Evolutionary conservation across 1,139 yeast genomes (phyloP), one percentile per base, ranked within the genome.

Genomic region (Candida tropicalis): DNA sequence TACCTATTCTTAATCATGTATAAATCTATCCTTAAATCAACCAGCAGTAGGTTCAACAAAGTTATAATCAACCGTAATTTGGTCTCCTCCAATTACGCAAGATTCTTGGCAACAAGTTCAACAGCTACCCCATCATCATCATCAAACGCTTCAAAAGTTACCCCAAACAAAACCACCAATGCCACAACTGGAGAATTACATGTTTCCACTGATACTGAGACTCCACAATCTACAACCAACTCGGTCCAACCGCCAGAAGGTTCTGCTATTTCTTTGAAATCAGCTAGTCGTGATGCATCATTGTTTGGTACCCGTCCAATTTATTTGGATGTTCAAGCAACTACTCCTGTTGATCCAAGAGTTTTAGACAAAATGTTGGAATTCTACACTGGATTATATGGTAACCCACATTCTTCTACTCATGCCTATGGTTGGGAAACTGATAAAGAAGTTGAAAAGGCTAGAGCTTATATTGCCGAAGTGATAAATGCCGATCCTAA

Each of bases 381-480:
- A 57, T 93, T 86, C 63, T 90, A 84, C 66, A 91, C 98, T 3
- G 98, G 97, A 11, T 75, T 87, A 46, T 93, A 90, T 60, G 99
- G 99, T 45, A 93, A 93, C 64, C 99, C 99, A 11, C 99, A 93
- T 65, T 89, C 97, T 4, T 83, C 95, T 43, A 95, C 99, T 10
- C 98, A 93, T 62, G 81, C 96, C n/a, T 93, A 93, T 62, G 99
- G 99, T 28, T 93, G 99, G 99, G 99, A 93, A 68, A 87, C 99
- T 5, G 97, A 91, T 47, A 80, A 79, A 55, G 97, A 87, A 48
- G 95, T 95, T 27, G 99, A 93, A 60, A 73, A 71, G 44, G 96
- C 99, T 3, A 81, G 99, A 58, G 76, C 72, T 42, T 77, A 90
- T 56, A 75, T 93, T 44, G 98, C 99, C 3, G 73, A 75, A 31